A percentile compares a stretch with the other conserved stretches of the same genome.
These are phyloP conservation scores for Panicum miliaceum DNA, from an alignment of 176 grass and related monocot genomes.

Conservation along the genomic window DNA sequence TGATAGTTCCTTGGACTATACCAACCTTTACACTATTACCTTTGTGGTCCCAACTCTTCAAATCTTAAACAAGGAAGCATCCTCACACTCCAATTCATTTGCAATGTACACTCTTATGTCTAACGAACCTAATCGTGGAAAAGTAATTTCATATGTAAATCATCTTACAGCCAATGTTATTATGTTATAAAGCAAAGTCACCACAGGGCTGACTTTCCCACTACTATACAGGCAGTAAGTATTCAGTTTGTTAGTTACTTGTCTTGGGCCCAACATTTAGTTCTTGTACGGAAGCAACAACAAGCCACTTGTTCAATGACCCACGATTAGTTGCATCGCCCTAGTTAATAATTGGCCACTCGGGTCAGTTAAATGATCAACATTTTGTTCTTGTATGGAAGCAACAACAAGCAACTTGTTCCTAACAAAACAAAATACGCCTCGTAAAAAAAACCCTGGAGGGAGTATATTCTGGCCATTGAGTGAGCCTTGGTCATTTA, in stretches of 20 bases:
- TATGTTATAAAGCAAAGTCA: not conserved
- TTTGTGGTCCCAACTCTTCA: not conserved
- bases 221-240: not conserved
- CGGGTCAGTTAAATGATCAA: not conserved
- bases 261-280: not conserved
- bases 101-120: not conserved
- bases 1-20: not conserved
- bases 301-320: not conserved
- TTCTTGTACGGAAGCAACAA: not conserved
- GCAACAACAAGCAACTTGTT: not conserved
- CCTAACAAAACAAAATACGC: too few relatives aligned
- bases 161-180: conserved; percentile 6
- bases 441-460: too few relatives aligned
- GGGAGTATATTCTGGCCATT: not conserved
- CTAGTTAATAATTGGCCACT: not conserved
- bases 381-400: too few relatives aligned
- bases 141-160: conserved; percentile 9
- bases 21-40: not conserved
- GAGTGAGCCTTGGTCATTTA: not conserved
- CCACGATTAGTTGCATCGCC: not conserved
- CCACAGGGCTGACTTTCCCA: not conserved
- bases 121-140: not conserved
- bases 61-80: not conserved
- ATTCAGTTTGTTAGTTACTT: not conserved
- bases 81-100: not conserved